Conservation (phyloP, 164 flowering plant genomes). For the Hamamelis virginiana region DNA sequence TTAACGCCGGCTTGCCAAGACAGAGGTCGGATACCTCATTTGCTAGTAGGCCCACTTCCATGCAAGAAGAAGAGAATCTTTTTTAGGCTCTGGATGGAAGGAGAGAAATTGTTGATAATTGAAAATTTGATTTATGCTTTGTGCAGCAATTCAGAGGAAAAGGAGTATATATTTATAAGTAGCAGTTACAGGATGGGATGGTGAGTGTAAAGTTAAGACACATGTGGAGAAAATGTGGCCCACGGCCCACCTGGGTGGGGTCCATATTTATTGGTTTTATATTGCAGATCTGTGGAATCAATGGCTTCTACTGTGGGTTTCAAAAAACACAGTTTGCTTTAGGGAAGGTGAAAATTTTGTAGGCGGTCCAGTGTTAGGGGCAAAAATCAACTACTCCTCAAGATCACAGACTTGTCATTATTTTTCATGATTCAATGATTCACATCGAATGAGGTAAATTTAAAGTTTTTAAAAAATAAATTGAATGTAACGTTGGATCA, state of each 20-base stretch:
- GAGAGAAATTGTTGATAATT: background rate
- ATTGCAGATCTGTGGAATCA: too few species aligned
- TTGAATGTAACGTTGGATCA: too few species aligned
- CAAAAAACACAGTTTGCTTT: too few species aligned
- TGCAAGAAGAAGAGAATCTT: conserved; percentile 36
- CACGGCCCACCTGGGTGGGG: background rate
- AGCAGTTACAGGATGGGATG: background rate
- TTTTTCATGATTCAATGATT: too few species aligned
- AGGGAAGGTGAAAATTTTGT: too few species aligned
- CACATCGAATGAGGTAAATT: too few species aligned
- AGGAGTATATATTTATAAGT: background rate
- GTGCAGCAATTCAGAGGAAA: background rate
- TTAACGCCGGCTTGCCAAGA: conserved; percentile 44
- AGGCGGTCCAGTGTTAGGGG: too few species aligned
- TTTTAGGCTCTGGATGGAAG: background rate
- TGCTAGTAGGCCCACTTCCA: conserved; percentile 67
- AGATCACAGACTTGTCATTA: too few species aligned
- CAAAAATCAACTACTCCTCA: too few species aligned
- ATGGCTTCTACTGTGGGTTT: too few species aligned
- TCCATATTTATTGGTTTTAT: too few species aligned
- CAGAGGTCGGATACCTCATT: conserved; percentile 84
- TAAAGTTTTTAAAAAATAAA: too few species aligned
- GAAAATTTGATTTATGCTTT: background rate
- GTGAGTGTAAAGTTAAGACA: background rate
- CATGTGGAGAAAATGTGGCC: background rate